Conservation (phyloP, 2,329 filamentous ascomycete genomes). For the Aspergillus novoparasiticus region DNA sequence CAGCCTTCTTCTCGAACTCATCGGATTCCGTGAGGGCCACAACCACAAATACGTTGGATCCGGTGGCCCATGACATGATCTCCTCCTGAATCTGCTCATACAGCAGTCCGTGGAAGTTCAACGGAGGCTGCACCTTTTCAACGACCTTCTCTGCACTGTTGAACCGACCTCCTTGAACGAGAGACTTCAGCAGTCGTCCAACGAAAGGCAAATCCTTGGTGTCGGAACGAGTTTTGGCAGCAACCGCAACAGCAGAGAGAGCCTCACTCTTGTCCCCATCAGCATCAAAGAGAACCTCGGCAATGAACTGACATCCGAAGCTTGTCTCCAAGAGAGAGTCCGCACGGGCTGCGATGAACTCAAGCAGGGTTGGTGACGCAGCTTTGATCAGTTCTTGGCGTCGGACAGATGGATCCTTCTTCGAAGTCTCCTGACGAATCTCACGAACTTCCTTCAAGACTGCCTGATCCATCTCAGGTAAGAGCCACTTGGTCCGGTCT, state of each 20-base stretch:
- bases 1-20: conserved; percentile 67
- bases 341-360: conserved; percentile 70
- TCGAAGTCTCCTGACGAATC: conserved; percentile 81
- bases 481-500: conserved; percentile 62
- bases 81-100: conserved; percentile 78
- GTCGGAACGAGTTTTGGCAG: conserved; percentile 45
- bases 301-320: conserved; percentile 84
- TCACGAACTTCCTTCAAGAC: conserved; percentile 76
- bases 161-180: conserved; percentile 87
- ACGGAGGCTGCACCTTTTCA: conserved; percentile 70
- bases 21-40: conserved; percentile 76
- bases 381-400: conserved; percentile 74
- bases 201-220: conserved; percentile 67
- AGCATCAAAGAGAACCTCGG: conserved; percentile 76
- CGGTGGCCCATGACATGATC: conserved; percentile 80
- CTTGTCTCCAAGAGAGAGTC: conserved; percentile 70
- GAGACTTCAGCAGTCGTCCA: conserved; percentile 84
- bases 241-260: conserved; percentile 64
- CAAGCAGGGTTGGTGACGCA: conserved; percentile 74
- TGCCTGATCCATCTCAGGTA: conserved; percentile 66
- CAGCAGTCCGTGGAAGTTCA: conserved; percentile 80
- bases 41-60: conserved; percentile 82
- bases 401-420: conserved; percentile 81
- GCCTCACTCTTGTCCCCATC: conserved; percentile 76
- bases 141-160: conserved; percentile 73